Evolutionary conservation across 2,329 filamentous ascomycete species (phyloP), one percentile per base, ranked within the genome.

Genomic region (Cladobotryum protrusum): DNA sequence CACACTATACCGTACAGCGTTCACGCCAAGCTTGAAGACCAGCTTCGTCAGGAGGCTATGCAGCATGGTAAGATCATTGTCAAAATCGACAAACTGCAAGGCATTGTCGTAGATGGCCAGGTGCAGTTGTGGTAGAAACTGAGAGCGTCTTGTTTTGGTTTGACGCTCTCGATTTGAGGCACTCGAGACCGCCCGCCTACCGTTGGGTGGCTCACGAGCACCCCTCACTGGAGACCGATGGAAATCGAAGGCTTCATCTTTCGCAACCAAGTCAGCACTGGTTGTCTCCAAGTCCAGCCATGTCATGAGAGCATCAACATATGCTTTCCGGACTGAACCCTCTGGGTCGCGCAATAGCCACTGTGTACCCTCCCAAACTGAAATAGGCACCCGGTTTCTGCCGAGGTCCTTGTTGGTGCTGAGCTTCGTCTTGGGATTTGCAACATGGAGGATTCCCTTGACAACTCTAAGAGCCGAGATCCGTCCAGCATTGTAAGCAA

Each of bases 331-430:
- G 33, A 97, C 90, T 32, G 82, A 77, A 32, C 82, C 82, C 59
- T 91, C 85, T 1, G 82, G 77, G 61, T 96, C 92, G 35, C 87
- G 83, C 17, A 97, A 72, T 41, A 97, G 79, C 88, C 89, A 96
- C 54, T 96, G 89, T 0, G 91, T 96, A n/a, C 89, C 89, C 67
- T 97, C 91, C 93, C 93, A 99, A 0, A 91, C 86, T 48, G 87
- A 80, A 8, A 95, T 76, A 0, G 87, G 84, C 1, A 95, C 87
- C 37, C 77, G 81, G 63, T 86, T 88, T 55, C 90, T 80, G 5
- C 83, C 81, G 46, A 93, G 78, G 29, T 80, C 80, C 46, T 74
- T 77, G 63, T 76, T 82, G 56, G 77, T 78, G 57, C 72, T 75
- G 52, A 77, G 71, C 57, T 77, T 81, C 18, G 76, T 78, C 56